Evolutionary conservation across 768 basidiomycete species (phyloP), one percentile per base, ranked within the genome.

Genomic region (Psilocybe azurescens): DNA sequence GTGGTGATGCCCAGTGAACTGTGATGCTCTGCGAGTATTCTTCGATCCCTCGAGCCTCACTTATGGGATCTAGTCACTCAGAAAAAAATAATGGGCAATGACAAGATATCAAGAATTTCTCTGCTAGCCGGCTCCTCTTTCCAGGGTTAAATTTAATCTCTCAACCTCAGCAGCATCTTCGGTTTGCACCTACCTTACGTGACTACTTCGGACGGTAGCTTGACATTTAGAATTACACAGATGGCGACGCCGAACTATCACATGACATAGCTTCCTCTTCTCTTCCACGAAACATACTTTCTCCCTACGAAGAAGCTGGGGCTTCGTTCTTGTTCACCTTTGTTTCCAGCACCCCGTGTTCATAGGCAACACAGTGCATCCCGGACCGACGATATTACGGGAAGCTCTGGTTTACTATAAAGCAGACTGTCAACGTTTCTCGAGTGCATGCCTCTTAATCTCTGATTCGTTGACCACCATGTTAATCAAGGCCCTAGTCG

Each of bases 201-300:
- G 24, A 24, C 24, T 24, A 24, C 24, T 24, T 24, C 38, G 38
- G 38, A 39, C 38, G 14, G 38, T 39, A 39, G 38, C 14, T 14
- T 39, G 38, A 39, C 38, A 39, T 39, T 39, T 39, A 9, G 9
- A 44, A 16, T 44, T 44, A n/a, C 41, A 44, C 41, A 11, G 41
- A 24, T 14, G 36, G 49, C 58, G 32, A 51, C 29, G 36, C 36
- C 41, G 13, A 5, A 16, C 50, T 41, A 59, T 59, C 58, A 59
- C 58, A 59, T 59, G 58, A 59, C 49, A 50, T 52, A 24, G 36
- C 24, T 44, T 59, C 50, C 50, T 51, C 50, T 51, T 51, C 58
- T 29, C 5, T 9, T 14, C 32, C 18, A 33, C 47, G 11, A 13
- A 44, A 44, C 41, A 44, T 44, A 44, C 38, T 8, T 8, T 39